A percentile compares a stretch with the other conserved stretches of the same genome.
These are phyloP conservation scores for Eucalyptus pauciflora DNA, from an alignment of 345 rosid genomes.

Conservation along the genomic window DNA sequence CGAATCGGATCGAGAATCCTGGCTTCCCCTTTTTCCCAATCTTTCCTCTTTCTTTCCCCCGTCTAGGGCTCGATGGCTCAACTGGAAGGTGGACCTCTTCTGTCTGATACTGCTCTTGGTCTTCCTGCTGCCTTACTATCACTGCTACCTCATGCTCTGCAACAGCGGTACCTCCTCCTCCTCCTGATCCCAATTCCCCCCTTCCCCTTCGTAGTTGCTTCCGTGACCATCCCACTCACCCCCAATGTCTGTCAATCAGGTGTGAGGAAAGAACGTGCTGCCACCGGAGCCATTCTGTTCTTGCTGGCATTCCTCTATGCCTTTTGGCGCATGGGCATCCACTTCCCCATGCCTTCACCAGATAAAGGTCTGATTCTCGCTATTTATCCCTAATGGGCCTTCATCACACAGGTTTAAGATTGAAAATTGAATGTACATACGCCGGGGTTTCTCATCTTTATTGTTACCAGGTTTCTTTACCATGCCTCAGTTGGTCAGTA, in stretches of 20 bases:
- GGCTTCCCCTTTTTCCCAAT: neutral
- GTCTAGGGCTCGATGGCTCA: slow-evolving; percentile 81
- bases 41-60: neutral
- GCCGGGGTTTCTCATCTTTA: neutral
- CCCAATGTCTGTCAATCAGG: slow-evolving; percentile 21
- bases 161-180: slow-evolving; percentile 44
- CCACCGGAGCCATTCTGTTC: slow-evolving; percentile 79
- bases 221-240: neutral
- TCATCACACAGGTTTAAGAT: neutral
- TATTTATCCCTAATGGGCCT: neutral
- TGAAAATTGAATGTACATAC: neutral
- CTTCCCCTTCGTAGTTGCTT: neutral
- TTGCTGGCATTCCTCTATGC: slow-evolving; percentile 83
- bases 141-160: slow-evolving; percentile 95
- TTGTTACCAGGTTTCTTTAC: slow-evolving; percentile 74
- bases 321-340: slow-evolving; percentile 99
- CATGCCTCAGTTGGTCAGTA: slow-evolving; percentile 90
- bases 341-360: slow-evolving; percentile 94
- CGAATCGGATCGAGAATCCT: neutral
- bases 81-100: slow-evolving; percentile 95
- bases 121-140: slow-evolving; percentile 93
- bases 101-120: slow-evolving; percentile 84
- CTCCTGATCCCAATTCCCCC: neutral
- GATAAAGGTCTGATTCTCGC: slow-evolving; percentile 52
- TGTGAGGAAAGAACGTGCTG: slow-evolving; percentile 87